A percentile compares a stretch with the other conserved stretches of the same genome.
Conservation (phyloP, 345 rosid species). For the Lenwebbia sp. region DNA sequence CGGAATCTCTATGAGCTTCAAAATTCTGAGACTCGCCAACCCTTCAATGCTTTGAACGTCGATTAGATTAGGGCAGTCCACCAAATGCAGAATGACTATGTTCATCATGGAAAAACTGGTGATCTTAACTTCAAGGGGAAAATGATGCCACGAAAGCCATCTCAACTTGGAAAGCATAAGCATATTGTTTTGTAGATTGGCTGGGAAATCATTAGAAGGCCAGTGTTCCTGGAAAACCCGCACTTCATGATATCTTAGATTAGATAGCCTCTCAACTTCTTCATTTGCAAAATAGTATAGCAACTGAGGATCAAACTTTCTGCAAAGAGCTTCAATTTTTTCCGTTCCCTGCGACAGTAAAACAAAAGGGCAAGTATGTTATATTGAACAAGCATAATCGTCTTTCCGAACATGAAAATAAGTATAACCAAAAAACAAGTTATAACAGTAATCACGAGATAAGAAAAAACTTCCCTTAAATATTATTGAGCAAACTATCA, state of each 20-base stretch:
- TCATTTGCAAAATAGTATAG: not conserved
- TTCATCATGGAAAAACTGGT: no score
- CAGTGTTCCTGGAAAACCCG: not conserved
- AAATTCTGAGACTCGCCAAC: not conserved
- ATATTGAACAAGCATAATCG: not conserved
- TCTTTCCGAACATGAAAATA: not conserved
- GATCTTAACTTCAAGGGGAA: no score
- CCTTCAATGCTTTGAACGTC: not conserved
- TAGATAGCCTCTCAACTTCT: not conserved
- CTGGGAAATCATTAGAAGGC: not conserved
- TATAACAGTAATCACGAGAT: not conserved
- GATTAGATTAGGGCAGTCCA: not conserved
- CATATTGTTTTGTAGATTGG: slow-evolving; percentile 7
- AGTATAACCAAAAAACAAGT: not conserved
- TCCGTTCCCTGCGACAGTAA: not conserved
- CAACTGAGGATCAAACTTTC: not conserved
- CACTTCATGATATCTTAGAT: not conserved
- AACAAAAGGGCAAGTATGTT: not conserved
- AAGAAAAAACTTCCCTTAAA: not conserved
- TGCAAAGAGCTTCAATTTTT: not conserved
- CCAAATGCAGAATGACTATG: not conserved
- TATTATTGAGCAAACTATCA: not conserved
- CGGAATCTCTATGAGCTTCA: not conserved
- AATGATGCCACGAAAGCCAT: no score
- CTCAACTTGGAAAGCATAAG: no score